Base-by-base conservation (phyloP, 768 basidiomycete genomes). In the Thelephora ganbajun region DNA sequence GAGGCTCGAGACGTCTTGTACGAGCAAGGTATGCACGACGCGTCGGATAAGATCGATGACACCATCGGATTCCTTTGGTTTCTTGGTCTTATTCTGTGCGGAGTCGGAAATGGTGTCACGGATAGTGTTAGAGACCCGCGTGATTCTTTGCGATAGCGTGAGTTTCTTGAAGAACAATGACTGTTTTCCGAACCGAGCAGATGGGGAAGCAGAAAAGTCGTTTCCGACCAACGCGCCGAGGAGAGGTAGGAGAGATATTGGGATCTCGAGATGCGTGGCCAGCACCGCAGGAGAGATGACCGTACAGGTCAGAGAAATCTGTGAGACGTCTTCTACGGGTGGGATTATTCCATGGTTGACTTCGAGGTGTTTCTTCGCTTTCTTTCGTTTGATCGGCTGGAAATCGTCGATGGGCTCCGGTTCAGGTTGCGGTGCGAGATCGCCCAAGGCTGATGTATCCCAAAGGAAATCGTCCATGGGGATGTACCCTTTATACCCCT, bases 161-260 rank as follows among this genome's bases (percentile, higher is more conserved):
- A 80, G 63, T 19, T 67, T 63, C 33, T 83, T 78, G 56, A 88
- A 90, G 59, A 90, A 86, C 19, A 83, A 55, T 0, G 65, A 68
- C 57, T 79, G 81, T 7, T 76, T 48, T 47, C 49, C 64, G 50
- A 69, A 71, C 37, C 69, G 71, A 35, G 66, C 66, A 6, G 71
- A 64, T 42, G 74, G 70, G 4, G 54, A 41, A 4, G 54, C 47
- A 1, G 52, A 53, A 2, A 57, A 72, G 59, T 90, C 88, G 55
- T 89, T 89, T 44, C 88, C 88, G 3, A 87, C 74, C 14, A 90
- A 64, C 9, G 87, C 82, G 16, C 79, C 84, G 2, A 90, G 66
- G 5, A 91, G 70, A 1, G 88, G 88, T 26, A 91, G 74, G 35
- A 90, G 69, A 0, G 80, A 73, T 6, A 74, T 65, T 0, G 87